phyloP scores from a whole-genome alignment of 805 yeast genomes.

The Monosporozyma solicola region DNA sequence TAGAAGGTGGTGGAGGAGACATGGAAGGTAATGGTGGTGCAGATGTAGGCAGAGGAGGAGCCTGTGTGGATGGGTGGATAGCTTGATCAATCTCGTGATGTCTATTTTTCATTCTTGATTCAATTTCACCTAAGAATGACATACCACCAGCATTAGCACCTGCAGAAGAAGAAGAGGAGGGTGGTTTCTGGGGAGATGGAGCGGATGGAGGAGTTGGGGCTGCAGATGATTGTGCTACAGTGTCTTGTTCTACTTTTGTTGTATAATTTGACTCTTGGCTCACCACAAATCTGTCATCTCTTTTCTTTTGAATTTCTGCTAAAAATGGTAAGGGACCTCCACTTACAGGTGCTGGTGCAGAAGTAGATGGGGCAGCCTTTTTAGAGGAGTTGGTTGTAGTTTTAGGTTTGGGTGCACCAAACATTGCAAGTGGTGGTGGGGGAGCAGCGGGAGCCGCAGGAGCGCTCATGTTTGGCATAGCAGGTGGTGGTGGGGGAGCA shows the following conservation, averaged over 20 bases:
- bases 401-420: conserved; percentile 35
- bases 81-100: conserved; percentile 2
- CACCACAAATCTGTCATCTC: conserved; percentile 40
- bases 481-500: conserved; percentile 12
- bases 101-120: conserved; percentile 17
- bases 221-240: conserved; percentile 7
- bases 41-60: conserved; percentile 4
- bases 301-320: conserved; percentile 40
- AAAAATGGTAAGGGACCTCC: conserved; percentile 41
- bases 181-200: conserved; percentile 6
- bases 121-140: conserved; percentile 27
- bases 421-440: conserved; percentile 19
- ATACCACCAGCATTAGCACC: conserved; percentile 10
- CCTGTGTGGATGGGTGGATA: background rate
- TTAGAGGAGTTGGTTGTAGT: conserved; percentile 9
- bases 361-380: conserved; percentile 19
- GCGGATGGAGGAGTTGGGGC: conserved; percentile 15
- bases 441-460: conserved; percentile 10
- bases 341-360: conserved; percentile 20
- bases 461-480: conserved; percentile 7
- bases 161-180: conserved; percentile 16
- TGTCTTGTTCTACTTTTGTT: conserved; percentile 17
- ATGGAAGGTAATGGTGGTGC: conserved; percentile 10
- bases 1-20: conserved; percentile 12
- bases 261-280: conserved; percentile 28